These are phyloP conservation scores for Phytopythium boreale DNA, from an alignment of 352 stramenopile genomes.

Conservation along the genomic window DNA sequence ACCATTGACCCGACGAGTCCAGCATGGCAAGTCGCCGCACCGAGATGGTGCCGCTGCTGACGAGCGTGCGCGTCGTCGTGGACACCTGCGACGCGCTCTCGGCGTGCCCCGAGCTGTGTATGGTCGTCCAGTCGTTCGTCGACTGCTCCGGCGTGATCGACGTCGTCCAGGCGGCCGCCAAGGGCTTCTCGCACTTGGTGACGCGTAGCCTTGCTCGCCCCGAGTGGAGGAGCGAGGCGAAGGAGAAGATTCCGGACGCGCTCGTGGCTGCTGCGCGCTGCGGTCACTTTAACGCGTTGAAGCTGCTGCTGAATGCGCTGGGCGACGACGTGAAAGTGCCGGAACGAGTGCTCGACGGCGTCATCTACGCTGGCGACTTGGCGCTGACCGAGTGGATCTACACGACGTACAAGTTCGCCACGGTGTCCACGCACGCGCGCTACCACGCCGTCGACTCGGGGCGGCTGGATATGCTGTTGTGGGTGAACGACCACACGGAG, in stretches of 20 bases:
- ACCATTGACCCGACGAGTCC: neutral
- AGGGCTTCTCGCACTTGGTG: constrained; percentile 2
- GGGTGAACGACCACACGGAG: neutral
- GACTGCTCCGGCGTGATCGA: neutral
- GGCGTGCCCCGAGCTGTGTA: neutral
- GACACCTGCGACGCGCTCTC: neutral
- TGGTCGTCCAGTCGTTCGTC: neutral
- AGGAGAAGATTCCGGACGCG: neutral
- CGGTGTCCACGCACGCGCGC: neutral
- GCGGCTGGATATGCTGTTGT: neutral
- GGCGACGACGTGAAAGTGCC: neutral
- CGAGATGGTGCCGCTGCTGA: constrained; percentile 1
- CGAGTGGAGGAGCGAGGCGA: neutral
- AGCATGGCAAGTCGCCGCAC: neutral
- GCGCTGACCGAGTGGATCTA: neutral
- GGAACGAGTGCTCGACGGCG: neutral
- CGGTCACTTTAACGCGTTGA: constrained; percentile 25
- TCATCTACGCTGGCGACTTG: neutral
- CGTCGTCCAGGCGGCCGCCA: neutral
- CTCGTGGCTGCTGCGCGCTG: constrained; percentile 26
- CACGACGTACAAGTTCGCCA: neutral
- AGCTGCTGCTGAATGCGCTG: neutral
- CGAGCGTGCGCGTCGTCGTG: neutral
- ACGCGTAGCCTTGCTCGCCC: neutral
- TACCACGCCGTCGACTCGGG: neutral